Percentiles rank a stretch among this genome's conserved stretches.
Conservation (phyloP, 2,329 filamentous ascomycete genomes). For the Aspergillus puulaauensis region DNA sequence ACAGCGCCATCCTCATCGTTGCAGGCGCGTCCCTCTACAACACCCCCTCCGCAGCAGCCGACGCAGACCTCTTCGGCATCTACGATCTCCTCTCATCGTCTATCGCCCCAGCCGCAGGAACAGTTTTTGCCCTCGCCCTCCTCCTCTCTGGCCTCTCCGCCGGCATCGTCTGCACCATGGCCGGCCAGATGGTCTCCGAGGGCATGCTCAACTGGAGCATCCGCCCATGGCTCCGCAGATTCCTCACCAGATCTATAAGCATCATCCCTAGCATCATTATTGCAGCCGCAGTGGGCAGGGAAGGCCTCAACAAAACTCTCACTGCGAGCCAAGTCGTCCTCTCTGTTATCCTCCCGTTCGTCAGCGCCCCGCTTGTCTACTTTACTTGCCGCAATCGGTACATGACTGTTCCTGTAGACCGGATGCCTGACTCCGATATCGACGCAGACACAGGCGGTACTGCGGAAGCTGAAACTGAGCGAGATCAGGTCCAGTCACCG, state of each 20-base stretch:
- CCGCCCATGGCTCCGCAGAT: conserved; percentile 73
- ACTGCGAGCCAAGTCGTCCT: conserved; percentile 77
- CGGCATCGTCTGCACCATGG: conserved; percentile 84
- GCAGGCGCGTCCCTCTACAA: conserved; percentile 74
- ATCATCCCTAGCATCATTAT: conserved; percentile 83
- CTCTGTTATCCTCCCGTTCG: conserved; percentile 76
- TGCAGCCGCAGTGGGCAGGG: conserved; percentile 71
- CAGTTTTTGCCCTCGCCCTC: conserved; percentile 79
- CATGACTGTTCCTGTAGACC: conserved; percentile 67
- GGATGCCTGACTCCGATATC: conserved; percentile 28
- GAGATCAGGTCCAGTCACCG: neutral
- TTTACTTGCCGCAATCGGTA: conserved; percentile 77
- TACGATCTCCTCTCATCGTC: conserved; percentile 68
- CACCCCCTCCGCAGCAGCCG: conserved; percentile 55
- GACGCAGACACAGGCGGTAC: neutral
- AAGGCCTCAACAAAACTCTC: conserved; percentile 69
- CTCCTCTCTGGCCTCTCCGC: conserved; percentile 78
- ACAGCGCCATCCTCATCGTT: conserved; percentile 78
- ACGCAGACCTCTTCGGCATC: conserved; percentile 81
- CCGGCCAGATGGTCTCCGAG: conserved; percentile 85
- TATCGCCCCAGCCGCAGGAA: conserved; percentile 73
- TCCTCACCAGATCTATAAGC: conserved; percentile 75
- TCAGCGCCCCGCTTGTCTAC: conserved; percentile 79
- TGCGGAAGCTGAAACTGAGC: neutral
- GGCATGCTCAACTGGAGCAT: conserved; percentile 75